Base-by-base conservation (phyloP, 257 asterid genomes). In the Marsdenia floribunda region DNA sequence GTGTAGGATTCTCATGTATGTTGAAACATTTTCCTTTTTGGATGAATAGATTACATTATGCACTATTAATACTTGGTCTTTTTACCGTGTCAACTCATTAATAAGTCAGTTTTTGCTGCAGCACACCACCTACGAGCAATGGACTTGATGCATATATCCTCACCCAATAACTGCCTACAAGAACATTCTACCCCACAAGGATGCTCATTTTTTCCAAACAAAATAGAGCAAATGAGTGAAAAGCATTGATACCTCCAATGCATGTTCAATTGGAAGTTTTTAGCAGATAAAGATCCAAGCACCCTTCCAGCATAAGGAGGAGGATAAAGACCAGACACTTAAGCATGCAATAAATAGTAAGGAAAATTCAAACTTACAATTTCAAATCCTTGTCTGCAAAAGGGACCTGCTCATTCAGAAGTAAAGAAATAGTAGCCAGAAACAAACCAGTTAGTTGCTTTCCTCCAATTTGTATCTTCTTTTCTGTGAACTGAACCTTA, bases 391-490 rank as follows among this genome's bases (percentile, higher is more conserved):
- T 79, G 79, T 88, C 83, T 22, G 96, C 90, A 78, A 95, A 92
- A 63, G 99, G 98, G 69, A 95, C 90, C 83, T 86, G 92, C 89
- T 95, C 99, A 26, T 69, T 84, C 82, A 92, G 96, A 75, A 90
- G 93, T 80, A 88, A 85, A 68, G 93, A 84, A 75, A 95, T 72
- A 71, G 80, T 90, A 72, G 86, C 86, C 21, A 92, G 90, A 88
- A 75, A 88, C 78, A 95, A 84, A 74, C 97, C 97, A 84, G 88
- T 79, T 15, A 96, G 97, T 76, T 92, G 98, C 91, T 92, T 95
- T 87, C 98, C 98, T 60, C 97, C 98, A 74, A 87, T 82, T 80
- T 83, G 86, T 81, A 95, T 92, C 80, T 86, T 90, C 87, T 90
- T 90, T 72, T 85, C 96, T 2, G 96, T 83, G 81, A 82, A 85